A percentile compares a stretch with the other conserved stretches of the same genome.
These are phyloP conservation scores for Phialophora tarda DNA, from an alignment of 2,329 filamentous ascomycete genomes.

Conservation along the genomic window DNA sequence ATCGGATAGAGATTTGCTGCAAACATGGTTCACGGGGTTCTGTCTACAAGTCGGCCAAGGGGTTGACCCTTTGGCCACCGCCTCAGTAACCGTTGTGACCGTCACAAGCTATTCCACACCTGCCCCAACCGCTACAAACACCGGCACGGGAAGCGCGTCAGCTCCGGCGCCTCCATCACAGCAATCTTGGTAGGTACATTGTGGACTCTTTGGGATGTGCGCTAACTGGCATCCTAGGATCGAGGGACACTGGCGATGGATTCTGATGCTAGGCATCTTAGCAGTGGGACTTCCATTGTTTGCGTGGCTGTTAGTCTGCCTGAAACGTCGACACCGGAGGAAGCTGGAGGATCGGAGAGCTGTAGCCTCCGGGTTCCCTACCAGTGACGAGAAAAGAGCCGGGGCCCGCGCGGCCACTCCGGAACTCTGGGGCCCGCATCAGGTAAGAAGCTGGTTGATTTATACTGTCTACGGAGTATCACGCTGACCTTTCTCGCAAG, in stretches of 20 bases:
- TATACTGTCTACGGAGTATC: neutral
- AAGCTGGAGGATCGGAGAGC: constrained; percentile 63
- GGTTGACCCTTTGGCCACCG: constrained; percentile 43
- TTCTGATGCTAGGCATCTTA: constrained; percentile 78
- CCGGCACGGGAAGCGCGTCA: constrained; percentile 25
- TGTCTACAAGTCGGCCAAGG: constrained; percentile 60
- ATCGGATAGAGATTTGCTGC: constrained; percentile 63
- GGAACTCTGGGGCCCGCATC: constrained; percentile 46
- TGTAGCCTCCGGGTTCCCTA: constrained; percentile 37
- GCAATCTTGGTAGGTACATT: constrained; percentile 34
- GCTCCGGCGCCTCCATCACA: constrained; percentile 16
- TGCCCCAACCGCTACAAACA: constrained; percentile 39
- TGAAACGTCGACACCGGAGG: constrained; percentile 74
- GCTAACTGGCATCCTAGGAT: constrained; percentile 60
- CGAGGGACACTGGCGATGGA: constrained; percentile 75
- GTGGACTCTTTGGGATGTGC: neutral
- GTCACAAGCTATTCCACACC: constrained; percentile 36
- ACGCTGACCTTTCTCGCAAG: constrained; percentile 21
- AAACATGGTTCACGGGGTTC: constrained; percentile 72
- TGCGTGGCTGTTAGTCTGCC: constrained; percentile 70
- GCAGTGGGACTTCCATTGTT: constrained; percentile 70
- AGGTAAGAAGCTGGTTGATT: constrained; percentile 29
- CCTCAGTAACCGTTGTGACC: constrained; percentile 33
- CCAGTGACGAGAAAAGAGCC: constrained; percentile 43
- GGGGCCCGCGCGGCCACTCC: constrained; percentile 40